Conservation (phyloP, 1,284 basidiomycete species). For the Bondarzewia mesenterica region DNA sequence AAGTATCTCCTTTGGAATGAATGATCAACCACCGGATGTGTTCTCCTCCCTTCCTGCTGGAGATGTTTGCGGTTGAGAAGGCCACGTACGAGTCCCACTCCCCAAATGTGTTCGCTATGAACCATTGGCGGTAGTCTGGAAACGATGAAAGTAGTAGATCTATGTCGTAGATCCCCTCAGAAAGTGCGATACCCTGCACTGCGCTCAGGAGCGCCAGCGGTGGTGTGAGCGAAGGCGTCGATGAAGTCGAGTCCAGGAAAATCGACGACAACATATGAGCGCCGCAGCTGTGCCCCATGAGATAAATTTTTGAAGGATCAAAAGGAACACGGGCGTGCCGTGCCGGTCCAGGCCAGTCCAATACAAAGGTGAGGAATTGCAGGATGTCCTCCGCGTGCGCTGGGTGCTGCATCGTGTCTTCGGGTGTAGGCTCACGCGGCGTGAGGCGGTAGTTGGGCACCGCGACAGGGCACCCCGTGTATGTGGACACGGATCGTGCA, state of each 20-base stretch:
- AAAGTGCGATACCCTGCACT: constrained; percentile 47
- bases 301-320: constrained; percentile 38
- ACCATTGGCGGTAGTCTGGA: constrained; percentile 58
- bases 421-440: constrained; percentile 13
- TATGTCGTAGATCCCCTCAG: constrained; percentile 72
- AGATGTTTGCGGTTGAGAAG: constrained; percentile 39
- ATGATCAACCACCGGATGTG: constrained; percentile 59
- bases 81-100: constrained; percentile 34
- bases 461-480: constrained; percentile 48
- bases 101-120: constrained; percentile 58
- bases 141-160: constrained; percentile 53
- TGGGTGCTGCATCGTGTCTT: constrained; percentile 48
- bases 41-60: constrained; percentile 23
- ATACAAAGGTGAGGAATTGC: constrained; percentile 48
- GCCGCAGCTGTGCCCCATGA: constrained; percentile 72
- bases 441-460: constrained; percentile 74
- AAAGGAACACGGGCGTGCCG: constrained; percentile 20
- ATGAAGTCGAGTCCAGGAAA: constrained; percentile 43
- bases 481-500: constrained; percentile 40
- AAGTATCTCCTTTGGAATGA: constrained; percentile 63
- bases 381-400: constrained; percentile 62
- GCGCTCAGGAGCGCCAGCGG: constrained; percentile 35
- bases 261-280: constrained; percentile 74
- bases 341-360: constrained; percentile 30
- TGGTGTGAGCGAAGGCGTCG: constrained; percentile 36